Percentiles rank a stretch among this genome's conserved stretches.
Evolutionary conservation across 1,284 basidiomycete species (phyloP).

Genomic region (Puccinia hordei): DNA sequence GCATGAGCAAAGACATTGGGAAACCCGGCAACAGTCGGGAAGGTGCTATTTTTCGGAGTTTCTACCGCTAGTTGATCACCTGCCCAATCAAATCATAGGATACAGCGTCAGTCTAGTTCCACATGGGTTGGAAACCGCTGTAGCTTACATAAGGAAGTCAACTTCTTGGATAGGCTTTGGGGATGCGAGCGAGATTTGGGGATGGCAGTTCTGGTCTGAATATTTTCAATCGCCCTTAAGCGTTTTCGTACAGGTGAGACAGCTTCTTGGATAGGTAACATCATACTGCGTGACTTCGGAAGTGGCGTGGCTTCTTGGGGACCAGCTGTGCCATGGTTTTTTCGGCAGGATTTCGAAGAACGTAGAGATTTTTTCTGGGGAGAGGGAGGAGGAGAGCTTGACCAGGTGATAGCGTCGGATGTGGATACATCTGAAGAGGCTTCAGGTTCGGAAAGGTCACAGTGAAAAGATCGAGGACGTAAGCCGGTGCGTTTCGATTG

Average conservation of each 20-base stretch:
- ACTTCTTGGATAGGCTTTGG: constrained; percentile 27
- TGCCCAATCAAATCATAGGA: neutral
- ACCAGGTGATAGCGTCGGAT: constrained; percentile 21
- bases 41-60: constrained; percentile 16
- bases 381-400: constrained; percentile 23
- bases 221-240: constrained; percentile 17
- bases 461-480: constrained; percentile 15
- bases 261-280: neutral
- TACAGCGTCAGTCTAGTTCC: neutral
- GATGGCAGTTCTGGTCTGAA: neutral
- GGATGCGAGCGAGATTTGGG: constrained; percentile 16
- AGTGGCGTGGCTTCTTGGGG: neutral
- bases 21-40: neutral
- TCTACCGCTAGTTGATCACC: constrained; percentile 25
- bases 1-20: constrained; percentile 46
- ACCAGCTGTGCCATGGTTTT: no score
- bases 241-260: constrained; percentile 13
- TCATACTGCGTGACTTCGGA: neutral
- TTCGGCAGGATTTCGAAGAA: neutral
- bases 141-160: constrained; percentile 31
- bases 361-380: neutral
- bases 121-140: neutral
- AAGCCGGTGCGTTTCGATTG: constrained; percentile 11
- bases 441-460: constrained; percentile 34
- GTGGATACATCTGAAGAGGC: constrained; percentile 17